Percentiles rank a stretch among this genome's conserved stretches.
Conservation (phyloP, 106 monocot species). For the Platanthera zijinensis region DNA sequence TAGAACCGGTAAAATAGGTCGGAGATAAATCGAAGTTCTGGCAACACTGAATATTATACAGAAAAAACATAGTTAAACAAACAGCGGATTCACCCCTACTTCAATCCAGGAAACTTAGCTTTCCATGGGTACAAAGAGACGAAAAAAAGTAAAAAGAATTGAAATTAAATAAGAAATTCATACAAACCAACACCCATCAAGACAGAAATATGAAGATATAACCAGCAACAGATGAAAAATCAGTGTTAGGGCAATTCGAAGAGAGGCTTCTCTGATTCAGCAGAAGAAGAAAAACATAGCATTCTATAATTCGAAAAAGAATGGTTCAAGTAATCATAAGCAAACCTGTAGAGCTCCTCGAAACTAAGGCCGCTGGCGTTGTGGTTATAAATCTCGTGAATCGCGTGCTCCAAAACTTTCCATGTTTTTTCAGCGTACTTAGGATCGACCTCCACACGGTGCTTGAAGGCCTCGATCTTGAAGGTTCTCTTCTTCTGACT, state of each 20-base stretch:
- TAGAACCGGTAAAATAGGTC: neutral
- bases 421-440: constrained; percentile 92
- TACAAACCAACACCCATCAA: neutral
- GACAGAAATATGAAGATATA: neutral
- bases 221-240: neutral
- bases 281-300: neutral
- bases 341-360: constrained; percentile 92
- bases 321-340: neutral
- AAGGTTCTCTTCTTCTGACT: constrained; percentile 63
- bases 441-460: constrained; percentile 74
- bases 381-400: constrained; percentile 98
- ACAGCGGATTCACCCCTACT: neutral
- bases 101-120: neutral
- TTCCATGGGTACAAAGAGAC: neutral
- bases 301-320: neutral
- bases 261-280: neutral
- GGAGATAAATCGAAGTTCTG: neutral
- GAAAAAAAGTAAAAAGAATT: neutral
- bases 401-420: constrained; percentile 85
- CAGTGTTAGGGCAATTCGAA: neutral
- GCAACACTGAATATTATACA: neutral
- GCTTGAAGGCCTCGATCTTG: constrained; percentile 97
- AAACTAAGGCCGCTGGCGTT: constrained; percentile 95
- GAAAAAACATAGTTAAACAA: neutral
- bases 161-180: neutral